Conservation (phyloP, 1,284 basidiomycete species). For the Leccinum griseonigrum region DNA sequence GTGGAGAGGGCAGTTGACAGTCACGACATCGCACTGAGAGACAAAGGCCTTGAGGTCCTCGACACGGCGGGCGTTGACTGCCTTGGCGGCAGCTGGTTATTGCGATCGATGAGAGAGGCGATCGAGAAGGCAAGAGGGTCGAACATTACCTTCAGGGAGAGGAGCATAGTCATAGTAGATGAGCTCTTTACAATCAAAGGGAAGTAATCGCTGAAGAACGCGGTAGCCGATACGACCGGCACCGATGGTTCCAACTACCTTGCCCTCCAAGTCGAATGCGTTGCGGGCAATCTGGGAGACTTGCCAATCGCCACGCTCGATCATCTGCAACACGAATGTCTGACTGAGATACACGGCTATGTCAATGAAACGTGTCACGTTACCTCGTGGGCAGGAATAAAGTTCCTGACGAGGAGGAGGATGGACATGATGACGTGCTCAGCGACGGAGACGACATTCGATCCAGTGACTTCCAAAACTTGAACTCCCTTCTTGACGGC, state of each 20-base stretch:
- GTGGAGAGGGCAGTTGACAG: conserved; percentile 90
- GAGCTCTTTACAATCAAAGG: conserved; percentile 91
- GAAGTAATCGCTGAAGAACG: conserved; percentile 83
- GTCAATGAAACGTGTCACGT: conserved; percentile 2
- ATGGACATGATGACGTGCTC: conserved; percentile 88
- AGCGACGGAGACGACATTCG: conserved; percentile 89
- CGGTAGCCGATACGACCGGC: conserved; percentile 89
- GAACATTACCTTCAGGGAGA: conserved; percentile 59
- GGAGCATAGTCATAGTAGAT: conserved; percentile 91
- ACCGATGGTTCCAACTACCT: conserved; percentile 88
- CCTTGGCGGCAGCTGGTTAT: conserved; percentile 59
- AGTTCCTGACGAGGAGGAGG: conserved; percentile 73
- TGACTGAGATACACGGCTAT: neutral
- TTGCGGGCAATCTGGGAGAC: conserved; percentile 80
- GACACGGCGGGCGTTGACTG: conserved; percentile 74
- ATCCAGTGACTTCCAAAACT: conserved; percentile 82
- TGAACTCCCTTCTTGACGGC: conserved; percentile 83
- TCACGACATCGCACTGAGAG: conserved; percentile 79
- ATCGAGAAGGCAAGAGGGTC: neutral
- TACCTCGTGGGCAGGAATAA: conserved; percentile 59
- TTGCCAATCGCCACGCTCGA: conserved; percentile 81
- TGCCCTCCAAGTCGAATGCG: conserved; percentile 87
- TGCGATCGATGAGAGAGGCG: neutral
- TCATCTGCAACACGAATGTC: conserved; percentile 46
- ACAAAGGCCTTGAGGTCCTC: conserved; percentile 87